Conservation (phyloP, 306 rosid genomes). For the Ceratonia siliqua region DNA sequence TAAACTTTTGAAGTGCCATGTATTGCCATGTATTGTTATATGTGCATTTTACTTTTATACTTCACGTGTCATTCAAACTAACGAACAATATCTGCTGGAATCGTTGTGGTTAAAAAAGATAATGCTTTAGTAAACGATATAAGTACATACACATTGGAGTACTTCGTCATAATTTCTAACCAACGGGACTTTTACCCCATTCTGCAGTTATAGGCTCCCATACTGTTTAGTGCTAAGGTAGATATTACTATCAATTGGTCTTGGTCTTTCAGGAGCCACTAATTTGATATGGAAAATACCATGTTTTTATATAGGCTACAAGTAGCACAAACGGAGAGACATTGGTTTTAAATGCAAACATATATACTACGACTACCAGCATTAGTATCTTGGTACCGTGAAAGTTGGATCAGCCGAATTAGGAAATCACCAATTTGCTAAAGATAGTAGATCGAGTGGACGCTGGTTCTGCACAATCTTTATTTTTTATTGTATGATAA, state of each 20-base stretch:
- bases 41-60: not conserved
- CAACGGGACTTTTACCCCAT: not conserved
- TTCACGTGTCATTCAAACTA: not conserved
- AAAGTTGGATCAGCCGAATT: conserved; percentile 15
- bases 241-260: conserved; percentile 8
- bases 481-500: conserved; percentile 27
- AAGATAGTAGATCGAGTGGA: conserved; percentile 31
- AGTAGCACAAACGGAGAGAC: conserved; percentile 9
- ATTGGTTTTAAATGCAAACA: not conserved
- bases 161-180: not conserved
- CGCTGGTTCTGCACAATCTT: conserved; percentile 29
- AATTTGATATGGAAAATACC: conserved; percentile 25
- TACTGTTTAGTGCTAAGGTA: conserved; percentile 23
- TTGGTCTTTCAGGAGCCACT: conserved; percentile 27
- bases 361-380: not conserved
- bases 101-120: not conserved
- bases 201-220: conserved; percentile 20
- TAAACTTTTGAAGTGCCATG: conserved; percentile 26
- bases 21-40: conserved; percentile 20
- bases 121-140: not conserved
- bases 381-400: conserved; percentile 15
- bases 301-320: conserved; percentile 19
- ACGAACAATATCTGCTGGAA: conserved; percentile 6
- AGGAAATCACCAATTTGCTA: conserved; percentile 24
- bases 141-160: not conserved